Evolutionary conservation across 768 basidiomycete species (phyloP), one percentile per base, ranked within the genome.

Genomic region (Lactarius vividus): DNA sequence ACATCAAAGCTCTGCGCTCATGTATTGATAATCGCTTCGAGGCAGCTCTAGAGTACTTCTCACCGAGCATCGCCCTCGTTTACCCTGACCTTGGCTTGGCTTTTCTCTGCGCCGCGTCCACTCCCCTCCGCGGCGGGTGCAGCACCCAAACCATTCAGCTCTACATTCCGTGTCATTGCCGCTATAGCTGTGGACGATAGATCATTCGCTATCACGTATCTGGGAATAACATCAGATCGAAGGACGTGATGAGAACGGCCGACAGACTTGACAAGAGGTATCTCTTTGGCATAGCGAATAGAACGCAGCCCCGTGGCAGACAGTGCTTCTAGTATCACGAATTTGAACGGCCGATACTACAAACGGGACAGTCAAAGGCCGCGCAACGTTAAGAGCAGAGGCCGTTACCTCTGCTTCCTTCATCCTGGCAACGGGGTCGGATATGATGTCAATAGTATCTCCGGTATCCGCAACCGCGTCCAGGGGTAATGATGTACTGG

Each of bases 201-300:
- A 75, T 99, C 97, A 73, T 99, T 99, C 35, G 97, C 96, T 72
- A 98, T 88, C 56, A 99, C 87, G 75, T 90, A 85, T 75, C 96
- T 67, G 3, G 57, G 26, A 35, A 28, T 4, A 9, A n/a, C 6
- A 33, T 55, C 31, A 53, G 44, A n/a, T 33, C 35, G 33, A 53
- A 39, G 35, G 29, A 37, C 10, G 59, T 16, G 54, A 39, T 49
- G 20, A 40, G 26, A 49, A 37, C 37, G 28, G 31, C 26, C 15
- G 28, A 58, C 86, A 74, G 58, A 97, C 96, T 87, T 92, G 64
- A 94, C 84, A 52, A 89, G 83, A 1, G 96, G 94, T 10, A 99
- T 94, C 77, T 99, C 97, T 72, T 97, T 94, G 0, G 96, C 96
- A 75, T 98, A 99, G 40, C 97, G 91, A 61, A 99, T 97, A 1